A percentile compares a stretch with the other conserved stretches of the same genome.
Conservation (phyloP, 169 alveolate species). For the Blepharisma undulans region DNA sequence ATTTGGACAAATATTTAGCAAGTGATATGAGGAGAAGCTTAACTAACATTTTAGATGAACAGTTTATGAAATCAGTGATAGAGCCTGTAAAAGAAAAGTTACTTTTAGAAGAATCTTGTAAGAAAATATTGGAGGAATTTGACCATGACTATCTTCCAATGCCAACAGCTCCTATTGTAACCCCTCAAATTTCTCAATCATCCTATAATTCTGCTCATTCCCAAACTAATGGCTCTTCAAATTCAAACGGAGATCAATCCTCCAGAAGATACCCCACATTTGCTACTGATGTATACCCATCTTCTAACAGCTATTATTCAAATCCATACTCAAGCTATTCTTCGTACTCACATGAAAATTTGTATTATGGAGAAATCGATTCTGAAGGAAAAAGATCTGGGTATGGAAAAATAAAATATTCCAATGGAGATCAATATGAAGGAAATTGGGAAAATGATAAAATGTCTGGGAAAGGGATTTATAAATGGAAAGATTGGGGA, state of each 20-base stretch:
- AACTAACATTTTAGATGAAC: background rate
- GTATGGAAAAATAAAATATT: constrained; percentile 42
- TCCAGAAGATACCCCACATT: background rate
- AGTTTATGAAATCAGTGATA: background rate
- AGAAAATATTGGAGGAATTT: background rate
- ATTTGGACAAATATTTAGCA: constrained; percentile 2
- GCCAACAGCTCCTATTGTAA: background rate
- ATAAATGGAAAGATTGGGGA: constrained; percentile 82
- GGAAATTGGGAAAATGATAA: constrained; percentile 75
- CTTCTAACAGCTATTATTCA: background rate
- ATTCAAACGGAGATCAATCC: background rate
- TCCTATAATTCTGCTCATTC: background rate
- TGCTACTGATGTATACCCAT: background rate
- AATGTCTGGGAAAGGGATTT: constrained; percentile 76
- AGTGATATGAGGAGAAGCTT: background rate
- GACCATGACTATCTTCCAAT: background rate
- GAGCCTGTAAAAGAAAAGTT: background rate
- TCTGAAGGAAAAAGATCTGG: constrained; percentile 65
- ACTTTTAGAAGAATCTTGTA: background rate
- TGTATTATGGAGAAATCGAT: constrained; percentile 22
- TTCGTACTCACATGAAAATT: constrained; percentile 3
- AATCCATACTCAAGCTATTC: background rate
- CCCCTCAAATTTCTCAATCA: background rate
- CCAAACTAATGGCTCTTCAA: background rate
- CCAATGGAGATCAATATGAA: constrained; percentile 65